Evolutionary conservation across 2,329 filamentous ascomycete genomes (phyloP), one percentile per base, ranked within the genome.

Genomic region (Trichoderma hamatum): DNA sequence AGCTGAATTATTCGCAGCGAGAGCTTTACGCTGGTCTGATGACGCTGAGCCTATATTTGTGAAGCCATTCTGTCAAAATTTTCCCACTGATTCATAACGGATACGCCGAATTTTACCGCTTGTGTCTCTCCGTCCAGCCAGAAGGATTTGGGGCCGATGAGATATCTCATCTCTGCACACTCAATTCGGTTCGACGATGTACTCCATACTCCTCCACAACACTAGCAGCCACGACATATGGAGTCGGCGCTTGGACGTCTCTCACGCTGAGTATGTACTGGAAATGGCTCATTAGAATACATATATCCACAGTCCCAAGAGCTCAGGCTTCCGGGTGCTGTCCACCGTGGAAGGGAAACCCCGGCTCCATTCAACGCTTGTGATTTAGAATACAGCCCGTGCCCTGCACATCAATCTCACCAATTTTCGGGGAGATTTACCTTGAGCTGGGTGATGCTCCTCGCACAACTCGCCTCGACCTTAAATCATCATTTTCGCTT

Each of bases 401-500:
- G 61, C 61, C 16, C n/a, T 21, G 52, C 3, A 43, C 24, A 43
- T 43, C 56, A 60, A 28, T 46, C 9, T 28, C 43, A 49, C 19
- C 16, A 19, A 14, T 14, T 46, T 49, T 13, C 9, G 19, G 36
- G 39, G 62, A 58, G 28, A 65, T 66, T 66, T 58, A 36, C 62
- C 26, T 56, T 4, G 34, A 26, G 16, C 26, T 19, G 24, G 51
- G 16, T 2, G 26, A 43, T 16, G 1, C 16, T 32, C 36, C 21
- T 32, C 21, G 1, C 36, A 58, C 28, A 49, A 46, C 34, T 56
- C 26, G 36, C 26, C 11, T 21, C 4, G 9, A 24, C n/a, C 28
- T 55, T 6, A 19, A 34, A 58, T 56, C n/a, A 24, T 24, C 24
- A 46, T 56, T 56, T 24, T 66, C 62, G 52, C 62, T 49, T 66